These are phyloP conservation scores for Royoungia palumana DNA, from an alignment of 768 basidiomycete genomes.

Conservation along the genomic window DNA sequence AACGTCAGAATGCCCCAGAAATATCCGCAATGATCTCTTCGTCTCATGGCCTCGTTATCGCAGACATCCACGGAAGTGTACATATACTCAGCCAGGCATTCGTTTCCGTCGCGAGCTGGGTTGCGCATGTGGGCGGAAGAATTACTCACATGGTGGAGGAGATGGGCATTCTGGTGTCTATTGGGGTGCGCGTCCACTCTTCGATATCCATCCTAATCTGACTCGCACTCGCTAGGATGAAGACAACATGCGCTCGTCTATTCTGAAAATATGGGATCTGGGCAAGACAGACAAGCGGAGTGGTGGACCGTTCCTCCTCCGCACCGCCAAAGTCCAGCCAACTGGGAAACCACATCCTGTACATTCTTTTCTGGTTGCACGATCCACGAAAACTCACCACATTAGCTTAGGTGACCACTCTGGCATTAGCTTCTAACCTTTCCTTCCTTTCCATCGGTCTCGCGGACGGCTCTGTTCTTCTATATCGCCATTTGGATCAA, in stretches of 20 bases:
- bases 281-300: conserved; percentile 64
- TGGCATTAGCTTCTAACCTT: conserved; percentile 74
- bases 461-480: conserved; percentile 90
- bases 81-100: conserved; percentile 76
- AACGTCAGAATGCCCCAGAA: conserved; percentile 55
- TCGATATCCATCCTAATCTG: conserved; percentile 1
- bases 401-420: conserved; percentile 57
- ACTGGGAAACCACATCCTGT: conserved; percentile 79
- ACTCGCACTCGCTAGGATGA: conserved; percentile 61
- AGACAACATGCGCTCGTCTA: conserved; percentile 56
- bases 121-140: conserved; percentile 74
- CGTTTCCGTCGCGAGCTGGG: conserved; percentile 67
- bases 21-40: conserved; percentile 68
- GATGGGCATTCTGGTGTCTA: conserved; percentile 77
- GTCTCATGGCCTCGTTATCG: conserved; percentile 66
- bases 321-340: conserved; percentile 74
- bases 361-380: conserved; percentile 10
- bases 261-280: conserved; percentile 90
- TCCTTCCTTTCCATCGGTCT: conserved; percentile 89
- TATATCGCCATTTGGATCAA: conserved; percentile 90
- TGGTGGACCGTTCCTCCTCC: conserved; percentile 58
- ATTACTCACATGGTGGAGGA: conserved; percentile 87
- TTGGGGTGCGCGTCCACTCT: conserved; percentile 62
- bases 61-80: conserved; percentile 82
- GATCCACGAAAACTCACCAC: not conserved